Conservation (phyloP, 2,329 filamentous ascomycete species). For the Aureobasidium sp. region DNA sequence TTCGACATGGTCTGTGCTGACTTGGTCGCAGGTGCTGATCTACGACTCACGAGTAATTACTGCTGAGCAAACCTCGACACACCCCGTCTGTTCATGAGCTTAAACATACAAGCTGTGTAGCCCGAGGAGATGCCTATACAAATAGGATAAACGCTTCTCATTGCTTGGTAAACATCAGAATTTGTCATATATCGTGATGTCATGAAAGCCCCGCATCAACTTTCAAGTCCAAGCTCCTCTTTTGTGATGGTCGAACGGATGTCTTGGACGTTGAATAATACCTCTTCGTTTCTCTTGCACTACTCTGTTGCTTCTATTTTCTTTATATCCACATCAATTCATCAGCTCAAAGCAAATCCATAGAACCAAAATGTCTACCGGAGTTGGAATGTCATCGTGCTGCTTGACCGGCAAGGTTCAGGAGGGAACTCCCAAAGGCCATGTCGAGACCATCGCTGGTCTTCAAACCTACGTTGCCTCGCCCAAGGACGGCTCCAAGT, state of each 20-base stretch:
- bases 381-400: slow-evolving; percentile 36
- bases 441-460: slow-evolving; percentile 32
- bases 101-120: background rate
- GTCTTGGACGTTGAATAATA: background rate
- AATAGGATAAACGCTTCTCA: background rate
- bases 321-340: background rate
- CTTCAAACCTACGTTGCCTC: slow-evolving; percentile 40
- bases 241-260: background rate
- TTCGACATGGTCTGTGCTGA: background rate
- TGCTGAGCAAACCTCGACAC: background rate
- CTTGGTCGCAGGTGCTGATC: background rate
- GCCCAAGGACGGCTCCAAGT: slow-evolving; percentile 34
- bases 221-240: background rate
- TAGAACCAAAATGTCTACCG: slow-evolving; percentile 20
- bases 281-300: background rate
- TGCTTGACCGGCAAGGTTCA: slow-evolving; percentile 37
- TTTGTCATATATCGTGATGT: background rate
- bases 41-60: background rate
- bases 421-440: slow-evolving; percentile 31
- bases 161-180: background rate
- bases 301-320: background rate
- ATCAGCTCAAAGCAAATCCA: background rate
- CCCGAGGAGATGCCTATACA: background rate
- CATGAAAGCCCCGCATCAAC: slow-evolving; percentile 5
- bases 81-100: background rate